Base-by-base conservation (phyloP, 1,139 yeast species). In the Suzukiozyma palmioleophila region DNA sequence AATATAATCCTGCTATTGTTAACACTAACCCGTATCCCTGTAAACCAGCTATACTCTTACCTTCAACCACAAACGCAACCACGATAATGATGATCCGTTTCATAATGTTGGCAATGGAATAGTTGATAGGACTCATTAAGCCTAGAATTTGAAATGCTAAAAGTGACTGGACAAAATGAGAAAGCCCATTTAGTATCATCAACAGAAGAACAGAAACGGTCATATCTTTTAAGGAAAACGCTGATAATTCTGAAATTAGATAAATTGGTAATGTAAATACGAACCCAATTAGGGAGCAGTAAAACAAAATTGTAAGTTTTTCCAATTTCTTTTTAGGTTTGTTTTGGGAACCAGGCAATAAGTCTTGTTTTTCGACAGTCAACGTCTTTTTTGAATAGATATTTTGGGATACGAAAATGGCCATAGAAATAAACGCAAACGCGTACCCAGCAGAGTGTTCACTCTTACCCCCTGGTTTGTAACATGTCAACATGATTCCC, bases 131-230 rank as follows among this genome's bases (percentile, higher is more conserved):
- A 11, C 90, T 78, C 26, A 90, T 78, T 59, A 80, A 66, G 8
- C 97, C 96, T 50, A 90, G 75, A 36, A 90, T 78, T 61, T 88
- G 96, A 62, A 90, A 90, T 26, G 97, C 96, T 41, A 89, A 66
- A 55, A 90, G 68, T 37, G 94, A 84, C 64, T 90, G 97, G 42
- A 81, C 59, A 53, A 89, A 90, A 64, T 90, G 97, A 11, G 89
- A 74, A 3, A 81, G 47, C 6, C 97, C 96, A 60, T 90, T 84
- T 10, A 81, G 41, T 10, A 75, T 26, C 25, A 81, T 67, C 34
- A 79, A 55, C 0, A 47, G 33, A 2, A 64, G 33, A 3, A 72
- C 64, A 10, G 54, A 48, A 1, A 54, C 29, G 31, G 68, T 61
- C 29, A 22, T 24, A 16, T 33, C 24, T 24, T 12, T 24, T 36